phyloP scores from a whole-genome alignment of 257 asterid species.

The Solanum chmielewskii region DNA sequence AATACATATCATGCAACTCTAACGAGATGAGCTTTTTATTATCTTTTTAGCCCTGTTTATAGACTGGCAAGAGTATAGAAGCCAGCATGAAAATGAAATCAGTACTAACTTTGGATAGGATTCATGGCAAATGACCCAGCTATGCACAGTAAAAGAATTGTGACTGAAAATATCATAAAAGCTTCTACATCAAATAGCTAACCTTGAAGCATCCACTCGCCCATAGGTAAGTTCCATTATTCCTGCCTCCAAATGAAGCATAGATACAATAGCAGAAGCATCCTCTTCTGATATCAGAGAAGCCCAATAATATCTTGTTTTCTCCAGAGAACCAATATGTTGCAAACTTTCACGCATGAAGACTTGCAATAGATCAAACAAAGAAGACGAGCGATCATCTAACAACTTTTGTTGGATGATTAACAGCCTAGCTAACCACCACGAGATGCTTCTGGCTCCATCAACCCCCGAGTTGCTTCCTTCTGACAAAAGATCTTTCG shows the following conservation, averaged over 20 bases:
- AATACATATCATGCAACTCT: background rate
- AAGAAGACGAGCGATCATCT: conserved; percentile 68
- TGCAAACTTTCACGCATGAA: conserved; percentile 35
- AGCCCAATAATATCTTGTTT: conserved; percentile 30
- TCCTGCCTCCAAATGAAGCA: conserved; percentile 78
- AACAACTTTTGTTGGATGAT: conserved; percentile 80
- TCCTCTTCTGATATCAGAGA: conserved; percentile 44
- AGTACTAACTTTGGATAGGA: background rate
- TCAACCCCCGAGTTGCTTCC: conserved; percentile 25
- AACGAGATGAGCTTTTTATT: background rate
- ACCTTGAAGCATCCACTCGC: conserved; percentile 78
- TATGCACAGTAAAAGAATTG: background rate
- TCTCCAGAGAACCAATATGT: conserved; percentile 53
- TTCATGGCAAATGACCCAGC: background rate
- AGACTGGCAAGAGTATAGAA: background rate
- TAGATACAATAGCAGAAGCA: conserved; percentile 35
- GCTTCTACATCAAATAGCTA: conserved; percentile 13
- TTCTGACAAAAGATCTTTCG: conserved; percentile 57
- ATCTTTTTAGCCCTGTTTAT: background rate
- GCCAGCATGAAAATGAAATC: background rate
- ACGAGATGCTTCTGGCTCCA: conserved; percentile 46
- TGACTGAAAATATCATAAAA: background rate
- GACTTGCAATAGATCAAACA: conserved; percentile 78
- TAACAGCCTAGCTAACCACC: conserved; percentile 86
- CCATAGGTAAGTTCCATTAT: conserved; percentile 70